phyloP scores from a whole-genome alignment of 75 land plant genomes.

The Gnetum montanum region DNA sequence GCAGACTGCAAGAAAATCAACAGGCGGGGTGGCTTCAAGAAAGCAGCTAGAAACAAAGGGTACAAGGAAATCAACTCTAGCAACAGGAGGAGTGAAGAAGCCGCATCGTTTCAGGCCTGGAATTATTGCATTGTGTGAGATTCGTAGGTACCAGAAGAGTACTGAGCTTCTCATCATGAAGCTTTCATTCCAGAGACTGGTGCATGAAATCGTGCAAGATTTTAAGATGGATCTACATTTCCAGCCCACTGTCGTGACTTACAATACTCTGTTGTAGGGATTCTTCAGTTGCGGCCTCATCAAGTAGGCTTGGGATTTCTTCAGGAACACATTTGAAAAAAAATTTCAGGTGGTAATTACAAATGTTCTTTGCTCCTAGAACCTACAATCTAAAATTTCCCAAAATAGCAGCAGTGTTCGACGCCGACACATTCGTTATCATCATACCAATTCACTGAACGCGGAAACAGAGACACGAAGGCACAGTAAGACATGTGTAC shows the following conservation, averaged over 20 bases:
- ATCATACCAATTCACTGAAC: too few species aligned
- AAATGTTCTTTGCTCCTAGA: too few species aligned
- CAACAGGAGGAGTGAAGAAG: conserved; percentile 26
- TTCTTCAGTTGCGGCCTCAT: too few species aligned
- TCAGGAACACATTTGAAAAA: too few species aligned
- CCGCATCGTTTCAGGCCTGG: conserved; percentile 1
- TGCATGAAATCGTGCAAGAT: conserved; percentile 15
- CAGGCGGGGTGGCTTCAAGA: conserved; percentile 16
- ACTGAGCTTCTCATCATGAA: conserved; percentile 11
- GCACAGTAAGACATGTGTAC: too few species aligned
- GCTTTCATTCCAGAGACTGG: conserved; percentile 15
- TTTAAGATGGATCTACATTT: neutral
- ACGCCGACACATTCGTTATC: too few species aligned
- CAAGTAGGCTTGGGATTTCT: too few species aligned
- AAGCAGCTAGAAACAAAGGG: conserved; percentile 22
- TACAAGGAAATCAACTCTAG: conserved; percentile 21
- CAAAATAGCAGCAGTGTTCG: too few species aligned
- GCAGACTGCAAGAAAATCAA: conserved; percentile 21
- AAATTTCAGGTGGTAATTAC: too few species aligned
- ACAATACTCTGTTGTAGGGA: too few species aligned
- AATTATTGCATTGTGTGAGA: conserved; percentile 1
- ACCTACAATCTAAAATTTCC: too few species aligned
- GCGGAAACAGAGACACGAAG: too few species aligned
- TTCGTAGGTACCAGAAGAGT: conserved; percentile 3
- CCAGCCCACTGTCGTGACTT: conserved; percentile 1